Conservation (phyloP, 441 rosid species). For the Dalechampia spathulata region DNA sequence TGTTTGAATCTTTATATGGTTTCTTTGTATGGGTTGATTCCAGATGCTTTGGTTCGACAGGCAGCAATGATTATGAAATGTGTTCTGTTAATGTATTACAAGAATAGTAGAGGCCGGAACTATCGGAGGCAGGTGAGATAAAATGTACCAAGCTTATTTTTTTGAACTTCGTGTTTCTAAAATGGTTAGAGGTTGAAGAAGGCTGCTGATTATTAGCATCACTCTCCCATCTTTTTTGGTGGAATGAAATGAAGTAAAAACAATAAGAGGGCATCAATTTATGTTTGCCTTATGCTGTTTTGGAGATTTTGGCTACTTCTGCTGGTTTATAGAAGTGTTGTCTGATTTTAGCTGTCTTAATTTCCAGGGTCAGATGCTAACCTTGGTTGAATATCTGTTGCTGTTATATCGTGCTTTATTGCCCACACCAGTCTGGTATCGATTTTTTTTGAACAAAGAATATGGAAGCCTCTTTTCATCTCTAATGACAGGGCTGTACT, state of each 20-base stretch:
- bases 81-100: constrained; percentile 53
- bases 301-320: background rate
- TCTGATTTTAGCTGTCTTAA: constrained; percentile 5
- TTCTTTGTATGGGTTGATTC: constrained; percentile 12
- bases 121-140: constrained; percentile 63
- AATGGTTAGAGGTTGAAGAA: background rate
- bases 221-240: background rate
- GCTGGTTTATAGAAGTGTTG: background rate
- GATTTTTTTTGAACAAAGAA: constrained; percentile 73
- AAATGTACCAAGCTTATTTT: background rate
- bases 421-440: constrained; percentile 79
- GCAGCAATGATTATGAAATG: constrained; percentile 67
- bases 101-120: constrained; percentile 64
- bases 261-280: background rate
- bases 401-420: constrained; percentile 66
- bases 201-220: background rate
- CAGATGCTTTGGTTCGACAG: constrained; percentile 73
- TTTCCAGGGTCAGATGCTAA: constrained; percentile 63
- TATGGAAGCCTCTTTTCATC: constrained; percentile 79
- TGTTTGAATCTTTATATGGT: no score
- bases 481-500: constrained; percentile 61
- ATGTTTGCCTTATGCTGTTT: background rate
- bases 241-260: background rate
- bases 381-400: constrained; percentile 61
- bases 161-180: background rate